Percentiles rank a stretch among this genome's conserved stretches.
These are phyloP conservation scores for Arabis hirsuta DNA, from an alignment of 345 rosid species.

Conservation along the genomic window DNA sequence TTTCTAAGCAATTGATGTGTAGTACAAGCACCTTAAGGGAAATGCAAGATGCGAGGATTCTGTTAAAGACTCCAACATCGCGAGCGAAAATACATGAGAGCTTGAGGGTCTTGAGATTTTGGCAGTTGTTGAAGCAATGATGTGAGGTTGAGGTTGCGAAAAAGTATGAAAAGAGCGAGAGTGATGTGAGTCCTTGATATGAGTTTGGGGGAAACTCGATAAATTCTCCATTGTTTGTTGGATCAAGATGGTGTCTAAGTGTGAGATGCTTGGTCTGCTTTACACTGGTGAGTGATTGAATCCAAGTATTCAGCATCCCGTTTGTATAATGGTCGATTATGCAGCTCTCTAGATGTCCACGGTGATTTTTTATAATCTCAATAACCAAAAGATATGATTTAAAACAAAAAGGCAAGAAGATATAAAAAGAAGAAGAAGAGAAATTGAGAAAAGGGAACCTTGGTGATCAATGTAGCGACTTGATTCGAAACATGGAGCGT, in stretches of 20 bases:
- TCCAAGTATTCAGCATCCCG: conserved; percentile 12
- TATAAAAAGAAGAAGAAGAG: neutral
- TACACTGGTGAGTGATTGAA: neutral
- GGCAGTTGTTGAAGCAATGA: neutral
- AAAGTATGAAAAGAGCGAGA: neutral
- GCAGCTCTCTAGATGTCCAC: conserved; percentile 19
- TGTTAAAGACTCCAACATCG: conserved; percentile 24
- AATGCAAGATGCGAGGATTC: conserved; percentile 8
- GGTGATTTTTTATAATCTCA: conserved; percentile 4
- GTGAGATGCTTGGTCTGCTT: neutral
- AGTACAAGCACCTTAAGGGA: conserved; percentile 14
- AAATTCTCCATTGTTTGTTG: too few relatives aligned
- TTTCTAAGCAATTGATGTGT: neutral
- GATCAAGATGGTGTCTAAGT: neutral
- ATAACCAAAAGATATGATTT: neutral
- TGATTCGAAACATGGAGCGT: neutral
- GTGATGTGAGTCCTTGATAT: neutral
- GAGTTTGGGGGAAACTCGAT: neutral
- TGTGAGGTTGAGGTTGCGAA: neutral
- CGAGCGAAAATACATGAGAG: neutral
- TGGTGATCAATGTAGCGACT: conserved; percentile 24
- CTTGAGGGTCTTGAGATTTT: neutral
- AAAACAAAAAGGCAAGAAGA: neutral
- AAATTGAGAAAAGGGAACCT: neutral
- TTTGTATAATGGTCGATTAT: neutral